phyloP scores from a whole-genome alignment of 2,329 filamentous ascomycete genomes.

The Tolypocladium sp. region DNA sequence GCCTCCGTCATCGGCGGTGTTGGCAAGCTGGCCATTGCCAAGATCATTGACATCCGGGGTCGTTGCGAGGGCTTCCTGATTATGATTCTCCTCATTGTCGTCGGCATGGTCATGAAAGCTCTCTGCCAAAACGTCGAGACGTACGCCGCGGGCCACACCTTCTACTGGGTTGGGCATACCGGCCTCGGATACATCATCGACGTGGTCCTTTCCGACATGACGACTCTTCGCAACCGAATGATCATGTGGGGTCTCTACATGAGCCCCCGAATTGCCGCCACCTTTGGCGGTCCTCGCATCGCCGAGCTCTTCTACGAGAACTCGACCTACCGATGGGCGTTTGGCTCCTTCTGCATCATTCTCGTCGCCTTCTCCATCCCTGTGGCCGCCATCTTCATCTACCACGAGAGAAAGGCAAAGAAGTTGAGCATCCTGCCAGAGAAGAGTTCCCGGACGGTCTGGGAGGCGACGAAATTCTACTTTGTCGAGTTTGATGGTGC shows the following conservation, averaged over 20 bases:
- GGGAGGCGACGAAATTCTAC: constrained; percentile 41
- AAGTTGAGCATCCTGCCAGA: constrained; percentile 17
- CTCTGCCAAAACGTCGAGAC: constrained; percentile 46
- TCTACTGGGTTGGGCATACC: constrained; percentile 51
- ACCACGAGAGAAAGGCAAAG: constrained; percentile 33
- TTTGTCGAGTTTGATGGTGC: constrained; percentile 48
- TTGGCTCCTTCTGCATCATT: constrained; percentile 56
- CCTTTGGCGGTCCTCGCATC: constrained; percentile 32
- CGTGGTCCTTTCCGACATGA: constrained; percentile 34
- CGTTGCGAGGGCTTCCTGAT: constrained; percentile 35
- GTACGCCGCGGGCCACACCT: constrained; percentile 52
- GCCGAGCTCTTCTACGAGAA: constrained; percentile 27
- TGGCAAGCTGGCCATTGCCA: constrained; percentile 31
- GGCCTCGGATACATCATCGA: constrained; percentile 29
- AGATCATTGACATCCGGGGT: constrained; percentile 39
- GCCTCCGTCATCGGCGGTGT: constrained; percentile 34
- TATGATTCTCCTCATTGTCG: constrained; percentile 32
- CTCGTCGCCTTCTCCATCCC: constrained; percentile 37
- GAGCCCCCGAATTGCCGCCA: constrained; percentile 34
- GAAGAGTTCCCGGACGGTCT: constrained; percentile 31
- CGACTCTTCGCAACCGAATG: constrained; percentile 30
- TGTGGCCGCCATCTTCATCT: constrained; percentile 22
- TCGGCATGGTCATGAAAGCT: constrained; percentile 56
- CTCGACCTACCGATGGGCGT: constrained; percentile 36
- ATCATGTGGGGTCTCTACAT: constrained; percentile 31